Conservation (phyloP, 768 basidiomycete genomes). For the Russula lepida region DNA sequence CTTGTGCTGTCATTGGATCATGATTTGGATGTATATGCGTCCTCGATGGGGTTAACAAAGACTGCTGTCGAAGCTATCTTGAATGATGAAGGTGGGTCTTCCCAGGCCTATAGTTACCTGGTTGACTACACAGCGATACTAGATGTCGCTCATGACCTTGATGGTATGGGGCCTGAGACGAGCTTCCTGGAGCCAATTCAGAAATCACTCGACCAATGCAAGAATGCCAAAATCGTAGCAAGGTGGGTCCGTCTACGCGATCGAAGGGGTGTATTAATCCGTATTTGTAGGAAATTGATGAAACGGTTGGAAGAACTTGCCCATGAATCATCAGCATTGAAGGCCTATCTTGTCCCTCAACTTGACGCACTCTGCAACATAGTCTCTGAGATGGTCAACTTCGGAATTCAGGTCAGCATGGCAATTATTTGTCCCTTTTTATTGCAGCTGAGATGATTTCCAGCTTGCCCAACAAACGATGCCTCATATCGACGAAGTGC, state of each 20-base stretch:
- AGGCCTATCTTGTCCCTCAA: conserved; percentile 59
- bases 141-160: conserved; percentile 72
- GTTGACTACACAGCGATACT: background rate
- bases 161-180: conserved; percentile 63
- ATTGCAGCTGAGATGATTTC: background rate
- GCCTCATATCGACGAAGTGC: conserved; percentile 76
- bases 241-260: conserved; percentile 31
- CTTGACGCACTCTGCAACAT: conserved; percentile 63
- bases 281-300: conserved; percentile 63
- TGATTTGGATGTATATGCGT: conserved; percentile 91
- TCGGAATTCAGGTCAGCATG: conserved; percentile 71
- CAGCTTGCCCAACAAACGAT: conserved; percentile 87
- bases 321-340: conserved; percentile 62
- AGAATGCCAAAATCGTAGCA: conserved; percentile 70
- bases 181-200: conserved; percentile 79
- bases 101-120: background rate
- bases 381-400: conserved; percentile 78
- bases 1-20: conserved; percentile 75
- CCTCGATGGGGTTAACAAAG: conserved; percentile 83
- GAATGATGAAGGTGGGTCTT: conserved; percentile 61
- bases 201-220: conserved; percentile 72
- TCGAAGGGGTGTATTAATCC: background rate
- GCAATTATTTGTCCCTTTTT: background rate
- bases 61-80: conserved; percentile 69
- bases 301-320: conserved; percentile 78